Percentiles rank a stretch among this genome's conserved stretches.
Conservation (phyloP, 2,329 filamentous ascomycete species). For the Aspergillus eucalypticola region DNA sequence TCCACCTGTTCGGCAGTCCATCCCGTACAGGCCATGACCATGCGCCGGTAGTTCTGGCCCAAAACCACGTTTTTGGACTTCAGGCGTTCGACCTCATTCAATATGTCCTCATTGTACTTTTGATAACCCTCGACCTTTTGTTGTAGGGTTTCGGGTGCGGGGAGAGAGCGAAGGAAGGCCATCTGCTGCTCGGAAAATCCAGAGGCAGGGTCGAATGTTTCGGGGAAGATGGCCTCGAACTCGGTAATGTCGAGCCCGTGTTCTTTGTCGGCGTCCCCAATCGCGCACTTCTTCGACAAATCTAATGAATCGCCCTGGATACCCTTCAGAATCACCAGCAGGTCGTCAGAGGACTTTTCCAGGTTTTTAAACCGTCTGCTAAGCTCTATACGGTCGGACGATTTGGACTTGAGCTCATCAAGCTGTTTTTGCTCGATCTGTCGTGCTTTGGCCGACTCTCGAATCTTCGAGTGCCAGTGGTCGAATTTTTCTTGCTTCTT, state of each 20-base stretch:
- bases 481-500: constrained; percentile 83
- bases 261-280: constrained; percentile 52
- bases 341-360: constrained; percentile 69
- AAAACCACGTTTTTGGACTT: constrained; percentile 79
- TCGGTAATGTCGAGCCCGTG: constrained; percentile 38
- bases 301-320: constrained; percentile 49
- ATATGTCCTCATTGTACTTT: constrained; percentile 66
- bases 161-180: constrained; percentile 54
- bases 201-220: constrained; percentile 43
- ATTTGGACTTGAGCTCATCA: constrained; percentile 67
- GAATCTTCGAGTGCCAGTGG: constrained; percentile 75
- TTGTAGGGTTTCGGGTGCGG: constrained; percentile 62
- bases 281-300: constrained; percentile 46
- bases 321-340: constrained; percentile 58
- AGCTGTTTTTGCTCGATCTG: constrained; percentile 74
- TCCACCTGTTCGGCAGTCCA: constrained; percentile 79
- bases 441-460: constrained; percentile 75
- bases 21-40: constrained; percentile 83
- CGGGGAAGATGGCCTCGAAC: constrained; percentile 41
- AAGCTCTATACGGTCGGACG: constrained; percentile 64
- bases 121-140: constrained; percentile 71
- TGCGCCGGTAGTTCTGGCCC: constrained; percentile 82
- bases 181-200: constrained; percentile 44
- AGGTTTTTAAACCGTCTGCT: constrained; percentile 76
- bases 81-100: constrained; percentile 68